Conservation (phyloP, 192 early-diverging fungal species). For the Dimargaris cristalligena region DNA sequence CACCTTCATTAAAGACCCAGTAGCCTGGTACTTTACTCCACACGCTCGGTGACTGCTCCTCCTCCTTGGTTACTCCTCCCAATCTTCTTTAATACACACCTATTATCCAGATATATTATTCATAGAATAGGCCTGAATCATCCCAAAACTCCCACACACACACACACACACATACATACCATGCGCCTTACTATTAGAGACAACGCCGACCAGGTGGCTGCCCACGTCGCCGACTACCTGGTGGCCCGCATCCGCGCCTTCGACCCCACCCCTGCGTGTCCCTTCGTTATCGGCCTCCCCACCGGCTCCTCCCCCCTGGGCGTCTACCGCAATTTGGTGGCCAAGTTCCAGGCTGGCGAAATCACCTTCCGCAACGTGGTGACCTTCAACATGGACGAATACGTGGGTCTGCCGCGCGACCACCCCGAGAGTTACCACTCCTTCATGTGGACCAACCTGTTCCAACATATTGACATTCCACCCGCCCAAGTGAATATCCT, state of each 20-base stretch:
- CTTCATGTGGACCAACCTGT: constrained; percentile 83
- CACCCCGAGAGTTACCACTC: constrained; percentile 81
- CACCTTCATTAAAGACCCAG: no score
- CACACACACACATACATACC: no score
- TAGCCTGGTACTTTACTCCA: no score
- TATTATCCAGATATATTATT: no score
- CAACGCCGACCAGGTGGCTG: constrained; percentile 50
- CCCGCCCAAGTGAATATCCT: constrained; percentile 73
- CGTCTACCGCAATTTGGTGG: constrained; percentile 62
- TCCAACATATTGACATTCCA: constrained; percentile 72
- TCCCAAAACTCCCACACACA: no score
- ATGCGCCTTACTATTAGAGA: constrained; percentile 66
- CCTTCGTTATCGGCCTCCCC: constrained; percentile 74
- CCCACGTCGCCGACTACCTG: constrained; percentile 65
- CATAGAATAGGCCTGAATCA: no score
- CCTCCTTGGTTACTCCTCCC: no score
- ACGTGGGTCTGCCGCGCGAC: constrained; percentile 62
- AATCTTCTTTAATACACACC: no score
- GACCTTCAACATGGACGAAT: constrained; percentile 89
- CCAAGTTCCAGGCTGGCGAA: constrained; percentile 43
- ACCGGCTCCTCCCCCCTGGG: constrained; percentile 75
- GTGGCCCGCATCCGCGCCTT: constrained; percentile 64
- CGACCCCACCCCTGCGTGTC: constrained; percentile 47
- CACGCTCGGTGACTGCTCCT: no score
- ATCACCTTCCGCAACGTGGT: constrained; percentile 66